Conservation (phyloP, 345 rosid genomes). For the Viola odorata region DNA sequence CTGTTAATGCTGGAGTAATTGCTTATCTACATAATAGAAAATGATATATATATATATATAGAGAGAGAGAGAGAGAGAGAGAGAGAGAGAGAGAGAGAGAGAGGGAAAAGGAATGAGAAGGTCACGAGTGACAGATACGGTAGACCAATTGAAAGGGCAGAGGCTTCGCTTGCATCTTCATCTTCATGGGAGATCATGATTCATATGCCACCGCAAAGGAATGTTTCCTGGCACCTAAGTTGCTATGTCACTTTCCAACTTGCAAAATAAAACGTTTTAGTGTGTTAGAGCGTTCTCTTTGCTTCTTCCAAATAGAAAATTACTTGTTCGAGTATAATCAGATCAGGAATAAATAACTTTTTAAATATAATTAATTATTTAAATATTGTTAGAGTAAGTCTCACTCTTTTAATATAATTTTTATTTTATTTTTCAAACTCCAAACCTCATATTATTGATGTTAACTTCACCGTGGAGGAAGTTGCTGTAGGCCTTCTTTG, state of each 20-base stretch:
- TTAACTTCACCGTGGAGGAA: no score
- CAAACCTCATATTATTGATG: no score
- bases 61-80: background rate
- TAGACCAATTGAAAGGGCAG: conserved; percentile 23
- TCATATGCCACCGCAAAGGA: conserved; percentile 5
- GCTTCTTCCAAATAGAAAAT: background rate
- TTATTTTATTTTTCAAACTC: no score
- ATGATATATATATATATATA: background rate
- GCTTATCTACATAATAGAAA: conserved; percentile 11
- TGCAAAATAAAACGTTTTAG: background rate
- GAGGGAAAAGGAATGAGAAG: background rate
- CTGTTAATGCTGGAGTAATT: conserved; percentile 5
- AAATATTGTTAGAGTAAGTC: no score
- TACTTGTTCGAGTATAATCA: background rate
- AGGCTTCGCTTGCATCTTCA: conserved; percentile 38
- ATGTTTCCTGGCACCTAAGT: conserved; percentile 25
- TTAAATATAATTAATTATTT: no score
- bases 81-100: background rate
- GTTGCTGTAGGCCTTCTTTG: no score
- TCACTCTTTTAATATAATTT: no score
- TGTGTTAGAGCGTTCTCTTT: background rate
- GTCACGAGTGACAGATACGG: conserved; percentile 10
- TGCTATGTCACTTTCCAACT: conserved; percentile 36
- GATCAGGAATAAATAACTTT: background rate
- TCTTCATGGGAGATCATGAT: conserved; percentile 21